Base-by-base conservation (phyloP, 805 yeast genomes). In the Barnettozyma siamensis region DNA sequence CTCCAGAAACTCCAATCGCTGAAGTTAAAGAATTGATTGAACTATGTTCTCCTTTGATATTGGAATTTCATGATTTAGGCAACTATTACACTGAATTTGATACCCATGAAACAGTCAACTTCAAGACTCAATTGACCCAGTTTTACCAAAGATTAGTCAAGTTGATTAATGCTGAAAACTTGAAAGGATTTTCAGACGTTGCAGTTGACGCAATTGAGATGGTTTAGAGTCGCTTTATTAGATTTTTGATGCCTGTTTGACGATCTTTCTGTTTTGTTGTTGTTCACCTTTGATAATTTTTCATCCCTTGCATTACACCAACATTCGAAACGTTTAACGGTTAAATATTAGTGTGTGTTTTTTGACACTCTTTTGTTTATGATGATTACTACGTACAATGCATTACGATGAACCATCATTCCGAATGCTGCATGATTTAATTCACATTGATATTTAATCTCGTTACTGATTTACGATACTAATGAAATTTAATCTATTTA, bases 51-150 rank as follows among this genome's bases (percentile, higher is more conserved):
- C 60, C 60, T 17, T 38, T 67, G 38, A 51, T 67, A 9, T 49
- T 62, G 10, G 67, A 60, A 48, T 55, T 67, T 26, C 57, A 58
- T 42, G 70, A 67, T 42, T 44, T 62, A 38, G 64, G 63, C 33
- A 54, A 57, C 32, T 55, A 56, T 36, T 58, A 56, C 39, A 47
- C 51, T 3, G 55, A 47, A 16, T 37, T 54, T 41, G 57, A 51
- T 16, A 47, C 54, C 5, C 51, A 56, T 26, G 51, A 51, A 15
- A 46, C 63, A 9, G 34, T 50, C 7, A 55, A 60, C 5, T 64
- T 68, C 41, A 66, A 62, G 42, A 45, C 41, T n/a, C 51, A 55
- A 4, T 38, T 65, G 23, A 47, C 60, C 4, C 45, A 50, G 12
- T 54, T 52, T 35, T 67, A 57, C 46, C 47, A 49, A 10, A 20